phyloP scores from a whole-genome alignment of 345 rosid species.

The Kernera saxatilis region DNA sequence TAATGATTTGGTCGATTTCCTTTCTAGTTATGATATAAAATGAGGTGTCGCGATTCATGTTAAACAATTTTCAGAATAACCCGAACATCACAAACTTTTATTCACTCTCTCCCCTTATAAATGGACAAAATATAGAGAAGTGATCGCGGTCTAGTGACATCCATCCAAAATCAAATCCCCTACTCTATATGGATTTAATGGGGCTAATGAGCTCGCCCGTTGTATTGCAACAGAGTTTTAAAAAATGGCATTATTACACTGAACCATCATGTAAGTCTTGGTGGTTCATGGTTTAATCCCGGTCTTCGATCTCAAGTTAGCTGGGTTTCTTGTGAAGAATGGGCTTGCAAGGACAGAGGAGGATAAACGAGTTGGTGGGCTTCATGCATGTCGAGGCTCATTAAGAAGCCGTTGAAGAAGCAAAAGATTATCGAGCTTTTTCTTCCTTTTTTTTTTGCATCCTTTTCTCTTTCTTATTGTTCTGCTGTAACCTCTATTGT shows the following conservation, averaged over 20 bases:
- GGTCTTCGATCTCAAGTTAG: background rate
- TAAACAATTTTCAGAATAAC: no score
- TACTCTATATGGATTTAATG: no score
- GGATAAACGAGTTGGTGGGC: background rate
- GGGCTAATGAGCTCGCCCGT: no score
- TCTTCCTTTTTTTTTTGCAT: background rate
- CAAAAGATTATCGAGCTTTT: background rate
- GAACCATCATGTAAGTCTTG: no score
- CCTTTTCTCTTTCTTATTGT: background rate
- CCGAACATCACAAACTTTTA: no score
- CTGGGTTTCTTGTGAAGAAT: background rate
- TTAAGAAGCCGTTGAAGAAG: background rate
- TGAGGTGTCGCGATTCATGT: conserved; percentile 7
- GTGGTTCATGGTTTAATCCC: background rate
- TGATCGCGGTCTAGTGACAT: no score
- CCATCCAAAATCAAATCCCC: no score
- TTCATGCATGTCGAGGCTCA: background rate
- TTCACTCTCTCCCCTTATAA: no score
- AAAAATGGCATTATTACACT: no score
- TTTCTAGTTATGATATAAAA: conserved; percentile 13
- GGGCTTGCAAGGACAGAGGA: background rate
- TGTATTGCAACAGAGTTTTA: no score
- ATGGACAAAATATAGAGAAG: no score
- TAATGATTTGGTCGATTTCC: conserved; percentile 1
- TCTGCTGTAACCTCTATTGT: background rate